phyloP scores from a whole-genome alignment of 805 yeast genomes.

The Kluyveromyces dobzhanskii region DNA sequence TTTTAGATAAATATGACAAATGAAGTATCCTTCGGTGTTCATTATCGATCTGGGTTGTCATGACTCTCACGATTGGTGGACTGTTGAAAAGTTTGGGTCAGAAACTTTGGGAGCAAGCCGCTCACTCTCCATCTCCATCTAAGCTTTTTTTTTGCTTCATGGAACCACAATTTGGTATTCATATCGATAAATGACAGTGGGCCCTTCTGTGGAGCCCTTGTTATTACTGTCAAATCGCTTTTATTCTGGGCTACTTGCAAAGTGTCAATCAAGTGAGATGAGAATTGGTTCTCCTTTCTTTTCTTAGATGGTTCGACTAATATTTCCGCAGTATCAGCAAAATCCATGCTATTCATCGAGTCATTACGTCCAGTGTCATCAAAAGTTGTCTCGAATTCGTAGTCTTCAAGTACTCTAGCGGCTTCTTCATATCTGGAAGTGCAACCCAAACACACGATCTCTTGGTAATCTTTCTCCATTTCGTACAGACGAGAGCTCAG shows the following conservation, averaged over 20 bases:
- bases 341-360: slow-evolving; percentile 7
- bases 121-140: slow-evolving; percentile 45
- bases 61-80: neutral
- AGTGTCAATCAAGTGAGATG: slow-evolving; percentile 25
- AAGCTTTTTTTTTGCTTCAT: slow-evolving; percentile 33
- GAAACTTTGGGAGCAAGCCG: slow-evolving; percentile 36
- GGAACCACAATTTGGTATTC: slow-evolving; percentile 25
- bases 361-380: slow-evolving; percentile 4
- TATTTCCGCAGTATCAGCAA: slow-evolving; percentile 4
- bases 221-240: neutral
- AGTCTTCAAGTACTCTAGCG: slow-evolving; percentile 32
- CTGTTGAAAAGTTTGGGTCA: slow-evolving; percentile 6
- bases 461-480: slow-evolving; percentile 31
- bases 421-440: slow-evolving; percentile 48
- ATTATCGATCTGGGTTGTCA: too few relatives aligned
- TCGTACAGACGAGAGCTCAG: slow-evolving; percentile 29
- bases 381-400: slow-evolving; percentile 30
- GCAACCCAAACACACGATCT: slow-evolving; percentile 57
- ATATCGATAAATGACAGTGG: slow-evolving; percentile 11
- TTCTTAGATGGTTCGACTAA: slow-evolving; percentile 6
- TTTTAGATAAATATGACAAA: too few relatives aligned
- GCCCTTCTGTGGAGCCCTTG: slow-evolving; percentile 1
- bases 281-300: slow-evolving; percentile 18
- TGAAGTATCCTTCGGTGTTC: too few relatives aligned
- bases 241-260: slow-evolving; percentile 25